Evolutionary conservation across 2,329 filamentous ascomycete genomes (phyloP).

Genomic region (Pseudopithomyces chartarum): DNA sequence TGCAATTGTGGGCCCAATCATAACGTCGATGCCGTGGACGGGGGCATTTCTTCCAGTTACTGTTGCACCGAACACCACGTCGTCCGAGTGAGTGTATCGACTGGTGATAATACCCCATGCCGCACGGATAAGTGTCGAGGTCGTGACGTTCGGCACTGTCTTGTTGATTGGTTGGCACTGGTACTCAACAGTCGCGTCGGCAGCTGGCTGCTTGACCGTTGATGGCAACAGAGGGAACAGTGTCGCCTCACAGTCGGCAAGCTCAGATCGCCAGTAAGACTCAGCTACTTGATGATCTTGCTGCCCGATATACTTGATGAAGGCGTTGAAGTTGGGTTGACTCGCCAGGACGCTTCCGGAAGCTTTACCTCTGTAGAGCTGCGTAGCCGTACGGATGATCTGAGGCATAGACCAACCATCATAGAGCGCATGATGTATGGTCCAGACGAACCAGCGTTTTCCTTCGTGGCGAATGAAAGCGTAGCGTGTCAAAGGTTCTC

Average conservation of each 20-base stretch:
- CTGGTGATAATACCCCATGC: neutral
- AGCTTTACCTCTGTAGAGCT: no score
- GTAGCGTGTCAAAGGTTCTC: neutral
- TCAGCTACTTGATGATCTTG: no score
- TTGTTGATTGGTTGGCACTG: no score
- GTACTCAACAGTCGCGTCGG: no score
- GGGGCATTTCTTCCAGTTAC: neutral
- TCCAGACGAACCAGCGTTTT: constrained; percentile 16
- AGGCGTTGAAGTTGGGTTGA: neutral
- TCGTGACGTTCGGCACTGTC: neutral
- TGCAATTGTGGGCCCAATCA: neutral
- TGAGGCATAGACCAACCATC: constrained; percentile 17
- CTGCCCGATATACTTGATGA: neutral
- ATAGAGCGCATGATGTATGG: constrained; percentile 26
- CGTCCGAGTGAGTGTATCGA: neutral
- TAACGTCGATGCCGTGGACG: neutral
- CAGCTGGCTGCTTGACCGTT: no score
- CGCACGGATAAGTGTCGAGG: neutral
- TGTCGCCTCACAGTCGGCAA: no score
- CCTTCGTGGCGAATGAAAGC: constrained; percentile 4
- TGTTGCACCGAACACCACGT: neutral
- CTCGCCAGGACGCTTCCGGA: constrained; percentile 26
- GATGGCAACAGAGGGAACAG: no score
- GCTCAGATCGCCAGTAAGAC: no score
- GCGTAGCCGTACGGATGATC: neutral